A percentile compares a stretch with the other conserved stretches of the same genome.
phyloP scores from a whole-genome alignment of 2,329 filamentous ascomycete species.

The Colletotrichum ledebouriae region DNA sequence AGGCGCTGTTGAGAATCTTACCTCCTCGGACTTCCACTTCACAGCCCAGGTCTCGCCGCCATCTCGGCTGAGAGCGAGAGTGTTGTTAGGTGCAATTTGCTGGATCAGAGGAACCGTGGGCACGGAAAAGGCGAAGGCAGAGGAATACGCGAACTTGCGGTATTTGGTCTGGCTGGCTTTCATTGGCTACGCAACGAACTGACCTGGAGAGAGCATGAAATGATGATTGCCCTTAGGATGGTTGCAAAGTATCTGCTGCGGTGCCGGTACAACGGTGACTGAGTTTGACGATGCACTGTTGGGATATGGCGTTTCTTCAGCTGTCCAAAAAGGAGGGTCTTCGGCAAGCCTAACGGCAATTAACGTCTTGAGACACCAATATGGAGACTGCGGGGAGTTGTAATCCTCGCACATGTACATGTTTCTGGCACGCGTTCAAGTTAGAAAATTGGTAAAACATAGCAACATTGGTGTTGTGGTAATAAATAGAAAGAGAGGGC shows the following conservation, averaged over 20 bases:
- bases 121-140: constrained; percentile 60
- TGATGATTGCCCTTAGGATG: constrained; percentile 52
- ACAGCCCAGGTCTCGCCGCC: constrained; percentile 49
- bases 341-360: constrained; percentile 54
- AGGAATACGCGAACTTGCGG: constrained; percentile 63
- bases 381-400: constrained; percentile 68
- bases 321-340: constrained; percentile 60
- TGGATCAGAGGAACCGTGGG: constrained; percentile 52
- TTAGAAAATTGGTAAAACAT: neutral
- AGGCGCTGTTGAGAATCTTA: constrained; percentile 29
- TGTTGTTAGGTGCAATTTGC: constrained; percentile 53
- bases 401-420: constrained; percentile 70
- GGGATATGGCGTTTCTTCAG: constrained; percentile 52
- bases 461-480: too few species aligned
- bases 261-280: constrained; percentile 41
- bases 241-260: constrained; percentile 61
- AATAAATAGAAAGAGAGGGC: neutral
- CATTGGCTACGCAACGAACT: constrained; percentile 54
- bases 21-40: constrained; percentile 48
- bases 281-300: neutral
- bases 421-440: constrained; percentile 48
- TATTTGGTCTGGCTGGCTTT: constrained; percentile 61
- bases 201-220: constrained; percentile 57
- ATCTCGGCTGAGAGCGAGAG: constrained; percentile 49
- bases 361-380: constrained; percentile 67